Percentiles rank a stretch among this genome's conserved stretches.
Evolutionary conservation across 352 stramenopile species (phyloP).

Genomic region (Phytophthora pseudosyringae): DNA sequence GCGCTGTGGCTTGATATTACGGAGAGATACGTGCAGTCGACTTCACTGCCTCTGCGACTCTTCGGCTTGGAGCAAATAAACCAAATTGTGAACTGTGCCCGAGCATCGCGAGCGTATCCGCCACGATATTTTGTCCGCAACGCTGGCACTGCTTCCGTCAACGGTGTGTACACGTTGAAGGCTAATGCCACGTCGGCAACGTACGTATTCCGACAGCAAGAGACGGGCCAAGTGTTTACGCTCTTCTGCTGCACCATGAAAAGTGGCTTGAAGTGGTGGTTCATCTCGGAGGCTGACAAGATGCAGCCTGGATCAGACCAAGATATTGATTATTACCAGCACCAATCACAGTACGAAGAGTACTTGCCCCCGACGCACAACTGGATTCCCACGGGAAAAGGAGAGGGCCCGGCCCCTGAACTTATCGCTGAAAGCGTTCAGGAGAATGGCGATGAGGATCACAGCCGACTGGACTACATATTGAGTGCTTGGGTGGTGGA

Average conservation of each 20-base stretch:
- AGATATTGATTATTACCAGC: conserved; percentile 99
- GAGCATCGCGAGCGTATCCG: conserved; percentile 85
- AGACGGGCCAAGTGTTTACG: conserved; percentile 88
- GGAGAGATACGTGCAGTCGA: conserved; percentile 88
- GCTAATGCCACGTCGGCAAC: conserved; percentile 64
- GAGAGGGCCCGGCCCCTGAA: conserved; percentile 71
- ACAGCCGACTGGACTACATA: conserved; percentile 71
- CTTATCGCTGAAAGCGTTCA: conserved; percentile 69
- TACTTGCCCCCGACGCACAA: conserved; percentile 88
- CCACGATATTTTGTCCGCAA: conserved; percentile 88
- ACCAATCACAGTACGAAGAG: conserved; percentile 96
- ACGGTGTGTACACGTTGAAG: conserved; percentile 93
- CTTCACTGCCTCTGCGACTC: conserved; percentile 92
- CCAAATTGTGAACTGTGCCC: conserved; percentile 91
- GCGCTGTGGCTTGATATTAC: conserved; percentile 85
- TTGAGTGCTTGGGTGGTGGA: conserved; percentile 75
- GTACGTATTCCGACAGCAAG: conserved; percentile 76
- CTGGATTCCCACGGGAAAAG: conserved; percentile 89
- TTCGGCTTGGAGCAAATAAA: conserved; percentile 95
- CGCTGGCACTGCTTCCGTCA: conserved; percentile 92
- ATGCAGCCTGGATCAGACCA: conserved; percentile 97
- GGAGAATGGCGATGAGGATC: conserved; percentile 59
- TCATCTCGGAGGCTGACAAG: conserved; percentile 97
- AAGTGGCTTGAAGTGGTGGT: conserved; percentile 99
- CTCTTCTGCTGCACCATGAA: conserved; percentile 98